Conservation (phyloP, 257 asterid species). For the Asclepias syriaca region DNA sequence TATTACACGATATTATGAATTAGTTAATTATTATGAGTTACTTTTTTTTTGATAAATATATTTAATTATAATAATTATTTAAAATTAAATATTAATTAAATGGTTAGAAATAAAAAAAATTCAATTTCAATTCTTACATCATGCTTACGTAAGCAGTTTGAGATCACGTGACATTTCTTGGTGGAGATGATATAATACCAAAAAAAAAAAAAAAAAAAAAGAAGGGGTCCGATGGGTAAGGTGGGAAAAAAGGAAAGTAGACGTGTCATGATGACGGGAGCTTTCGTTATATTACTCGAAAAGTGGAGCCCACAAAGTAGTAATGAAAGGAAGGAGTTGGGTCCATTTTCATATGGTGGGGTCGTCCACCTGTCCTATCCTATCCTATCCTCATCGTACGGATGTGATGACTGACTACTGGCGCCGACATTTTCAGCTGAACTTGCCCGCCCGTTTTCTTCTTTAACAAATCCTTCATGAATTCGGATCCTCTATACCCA, state of each 20-base stretch:
- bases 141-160: conserved; percentile 4
- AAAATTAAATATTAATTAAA: too few relatives aligned
- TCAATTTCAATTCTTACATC: background rate
- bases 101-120: too few relatives aligned
- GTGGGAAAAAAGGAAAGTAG: conserved; percentile 1
- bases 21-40: too few relatives aligned
- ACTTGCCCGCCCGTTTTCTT: background rate
- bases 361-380: conserved; percentile 2
- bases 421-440: background rate
- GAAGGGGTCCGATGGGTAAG: background rate
- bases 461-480: too few relatives aligned
- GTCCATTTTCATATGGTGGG: too few relatives aligned
- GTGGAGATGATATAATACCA: too few relatives aligned
- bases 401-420: conserved; percentile 1
- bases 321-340: background rate
- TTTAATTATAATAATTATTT: too few relatives aligned
- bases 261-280: conserved; percentile 7
- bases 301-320: background rate
- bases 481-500: too few relatives aligned
- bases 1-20: too few relatives aligned
- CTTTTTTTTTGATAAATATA: too few relatives aligned
- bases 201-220: too few relatives aligned
- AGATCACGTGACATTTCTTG: background rate
- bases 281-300: background rate
- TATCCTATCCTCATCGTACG: background rate